phyloP scores from a whole-genome alignment of 1,284 basidiomycete species.

The Cutaneotrichosporon sp. region DNA sequence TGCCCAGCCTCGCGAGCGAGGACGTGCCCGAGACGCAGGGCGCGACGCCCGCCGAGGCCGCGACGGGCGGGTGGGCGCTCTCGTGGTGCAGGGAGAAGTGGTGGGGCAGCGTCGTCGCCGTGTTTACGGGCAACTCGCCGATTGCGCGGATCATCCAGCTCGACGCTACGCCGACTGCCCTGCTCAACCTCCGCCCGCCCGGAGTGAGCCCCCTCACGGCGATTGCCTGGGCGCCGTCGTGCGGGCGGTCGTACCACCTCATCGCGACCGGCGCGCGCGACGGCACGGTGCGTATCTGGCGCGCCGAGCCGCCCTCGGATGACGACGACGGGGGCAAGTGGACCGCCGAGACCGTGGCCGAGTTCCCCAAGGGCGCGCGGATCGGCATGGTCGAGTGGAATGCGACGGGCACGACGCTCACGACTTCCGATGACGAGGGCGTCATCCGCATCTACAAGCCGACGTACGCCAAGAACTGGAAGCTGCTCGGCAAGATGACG shows the following conservation, averaged over 20 bases:
- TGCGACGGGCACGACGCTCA: constrained; percentile 73
- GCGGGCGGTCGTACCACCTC: constrained; percentile 86
- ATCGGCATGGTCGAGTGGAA: constrained; percentile 75
- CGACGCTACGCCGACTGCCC: constrained; percentile 49
- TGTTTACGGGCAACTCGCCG: constrained; percentile 69
- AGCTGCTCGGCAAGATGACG: constrained; percentile 51
- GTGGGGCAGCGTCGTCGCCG: constrained; percentile 85
- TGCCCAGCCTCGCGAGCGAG: constrained; percentile 57
- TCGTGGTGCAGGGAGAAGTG: constrained; percentile 93
- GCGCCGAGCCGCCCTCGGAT: constrained; percentile 58
- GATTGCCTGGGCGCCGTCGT: constrained; percentile 87
- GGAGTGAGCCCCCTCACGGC: constrained; percentile 63
- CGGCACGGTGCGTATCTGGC: constrained; percentile 85
- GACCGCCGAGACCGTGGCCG: constrained; percentile 72
- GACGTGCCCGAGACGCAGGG: constrained; percentile 18
- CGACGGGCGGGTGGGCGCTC: constrained; percentile 86
- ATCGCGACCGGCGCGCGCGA: constrained; percentile 84
- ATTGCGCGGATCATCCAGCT: constrained; percentile 65
- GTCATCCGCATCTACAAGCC: constrained; percentile 84
- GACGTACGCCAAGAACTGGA: constrained; percentile 53
- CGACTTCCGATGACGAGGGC: constrained; percentile 86
- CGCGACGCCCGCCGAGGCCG: constrained; percentile 52
- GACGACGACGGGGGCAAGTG: constrained; percentile 56
- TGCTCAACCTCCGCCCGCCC: constrained; percentile 44
- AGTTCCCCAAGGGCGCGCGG: constrained; percentile 80